Evolutionary conservation across 2,329 filamentous ascomycete species (phyloP).

Genomic region (Colletotrichum falcatum): DNA sequence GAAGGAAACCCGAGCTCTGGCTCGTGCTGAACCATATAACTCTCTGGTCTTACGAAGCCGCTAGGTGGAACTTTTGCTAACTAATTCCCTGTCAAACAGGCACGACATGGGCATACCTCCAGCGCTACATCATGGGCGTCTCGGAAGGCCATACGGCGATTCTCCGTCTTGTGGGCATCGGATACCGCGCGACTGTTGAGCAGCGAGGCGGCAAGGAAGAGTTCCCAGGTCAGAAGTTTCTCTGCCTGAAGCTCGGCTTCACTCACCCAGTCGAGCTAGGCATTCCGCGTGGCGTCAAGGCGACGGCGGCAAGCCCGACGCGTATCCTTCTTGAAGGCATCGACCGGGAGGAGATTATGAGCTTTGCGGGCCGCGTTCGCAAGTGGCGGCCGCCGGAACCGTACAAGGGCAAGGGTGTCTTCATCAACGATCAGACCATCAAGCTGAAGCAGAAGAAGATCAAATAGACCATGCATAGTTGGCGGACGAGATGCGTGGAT

Average conservation of each 20-base stretch:
- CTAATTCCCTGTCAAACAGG: slow-evolving; percentile 62
- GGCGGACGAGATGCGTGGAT: neutral
- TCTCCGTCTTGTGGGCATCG: slow-evolving; percentile 91
- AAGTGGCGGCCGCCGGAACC: slow-evolving; percentile 93
- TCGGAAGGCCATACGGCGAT: slow-evolving; percentile 97
- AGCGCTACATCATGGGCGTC: slow-evolving; percentile 92
- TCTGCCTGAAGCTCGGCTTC: slow-evolving; percentile 95
- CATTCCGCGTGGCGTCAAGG: slow-evolving; percentile 84
- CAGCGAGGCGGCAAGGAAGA: slow-evolving; percentile 77
- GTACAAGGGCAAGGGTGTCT: slow-evolving; percentile 99
- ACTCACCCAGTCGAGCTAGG: slow-evolving; percentile 94
- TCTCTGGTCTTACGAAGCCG: neutral
- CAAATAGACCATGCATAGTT: slow-evolving; percentile 67
- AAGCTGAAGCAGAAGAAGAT: slow-evolving; percentile 98
- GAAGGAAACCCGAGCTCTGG: neutral
- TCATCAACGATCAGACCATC: slow-evolving; percentile 97
- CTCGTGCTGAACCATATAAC: neutral
- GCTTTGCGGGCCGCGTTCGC: slow-evolving; percentile 90
- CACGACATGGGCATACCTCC: slow-evolving; percentile 89
- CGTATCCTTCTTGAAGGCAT: slow-evolving; percentile 90
- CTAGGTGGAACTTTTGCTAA: slow-evolving; percentile 41
- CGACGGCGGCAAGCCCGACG: slow-evolving; percentile 90
- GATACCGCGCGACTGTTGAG: slow-evolving; percentile 92
- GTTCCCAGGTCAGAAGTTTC: slow-evolving; percentile 87
- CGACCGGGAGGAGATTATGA: slow-evolving; percentile 87